phyloP scores from a whole-genome alignment of 2,329 filamentous ascomycete species.

The Pezicula carpinea region DNA sequence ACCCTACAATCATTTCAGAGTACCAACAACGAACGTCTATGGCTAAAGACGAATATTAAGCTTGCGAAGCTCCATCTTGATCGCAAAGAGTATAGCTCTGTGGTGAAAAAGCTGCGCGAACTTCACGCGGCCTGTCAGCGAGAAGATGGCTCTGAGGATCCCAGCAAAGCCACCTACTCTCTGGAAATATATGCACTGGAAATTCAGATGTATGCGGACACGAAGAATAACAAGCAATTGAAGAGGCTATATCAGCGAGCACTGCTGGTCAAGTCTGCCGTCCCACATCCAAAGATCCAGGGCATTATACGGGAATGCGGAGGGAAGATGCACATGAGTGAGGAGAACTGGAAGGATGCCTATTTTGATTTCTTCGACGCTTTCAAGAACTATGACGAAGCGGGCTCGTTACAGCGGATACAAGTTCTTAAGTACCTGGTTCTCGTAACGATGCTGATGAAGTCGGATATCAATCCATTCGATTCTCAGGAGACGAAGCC shows the following conservation, averaged over 20 bases:
- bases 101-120: conserved; percentile 80
- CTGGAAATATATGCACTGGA: conserved; percentile 95
- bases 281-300: conserved; percentile 98
- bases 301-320: conserved; percentile 98
- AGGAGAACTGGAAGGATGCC: conserved; percentile 98
- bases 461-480: conserved; percentile 97
- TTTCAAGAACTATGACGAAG: conserved; percentile 98
- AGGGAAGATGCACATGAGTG: conserved; percentile 99
- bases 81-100: conserved; percentile 76
- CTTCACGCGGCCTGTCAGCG: conserved; percentile 85
- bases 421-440: conserved; percentile 97
- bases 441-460: conserved; percentile 96
- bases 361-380: conserved; percentile 98
- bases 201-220: conserved; percentile 98
- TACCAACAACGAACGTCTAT: conserved; percentile 94
- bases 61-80: conserved; percentile 87
- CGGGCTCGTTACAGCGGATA: conserved; percentile 90
- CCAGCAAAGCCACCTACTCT: conserved; percentile 93
- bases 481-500: conserved; percentile 98
- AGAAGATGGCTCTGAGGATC: conserved; percentile 83
- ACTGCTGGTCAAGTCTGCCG: conserved; percentile 88
- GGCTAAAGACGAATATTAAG: conserved; percentile 98
- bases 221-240: conserved; percentile 93
- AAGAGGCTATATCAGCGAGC: conserved; percentile 91
- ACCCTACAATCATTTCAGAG: conserved; percentile 93